Base-by-base conservation (phyloP, 768 basidiomycete species). In the Macrolepiota fuliginosa region DNA sequence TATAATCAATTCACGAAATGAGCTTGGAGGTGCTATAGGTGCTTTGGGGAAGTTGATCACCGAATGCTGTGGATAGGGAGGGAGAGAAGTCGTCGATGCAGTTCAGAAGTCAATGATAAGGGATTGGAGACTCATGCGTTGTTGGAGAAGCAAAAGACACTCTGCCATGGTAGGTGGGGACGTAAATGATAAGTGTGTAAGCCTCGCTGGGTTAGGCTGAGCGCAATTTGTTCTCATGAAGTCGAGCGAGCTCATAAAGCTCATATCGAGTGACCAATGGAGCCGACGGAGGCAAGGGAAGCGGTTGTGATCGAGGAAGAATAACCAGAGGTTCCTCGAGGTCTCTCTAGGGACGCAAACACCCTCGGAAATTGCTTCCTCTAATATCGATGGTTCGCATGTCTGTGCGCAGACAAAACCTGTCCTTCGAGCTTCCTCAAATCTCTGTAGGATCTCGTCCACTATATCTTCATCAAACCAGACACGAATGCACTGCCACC, bases 391-490 rank as follows among this genome's bases (percentile, higher is more conserved):
- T 36, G 35, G 17, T 17, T 49, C 42, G 12, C 19, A 32, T 27
- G 45, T 19, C 12, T 1, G 24, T 35, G 17, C 29, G 11, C 17
- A 25, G 15, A 15, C 40, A 49, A 19, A 22, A 4, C 35, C n/a
- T 24, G 10, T 22, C 7, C n/a, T 29, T 12, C 27, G 42, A 37
- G 9, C 35, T 47, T 22, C 29, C 17, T 22, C 36, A 36, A 54
- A 60, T 19, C 47, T 51, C 3, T 22, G 52, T n/a, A 60, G 58
- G n/a, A 61, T 12, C 27, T 54, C 53, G 17, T 22, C n/a, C 12
- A 53, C 53, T 9, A 35, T 49, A 3, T 49, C 53, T 47, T 61
- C 60, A 27, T 61, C 54, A 22, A 61, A 19, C 53, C 42, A 55
- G n/a, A 61, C 35, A 25, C 19, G 53, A 49, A 61, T 22, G 32